These are phyloP conservation scores for Dactylellina parvicollis DNA, from an alignment of 2,329 filamentous ascomycete genomes.

Conservation along the genomic window DNA sequence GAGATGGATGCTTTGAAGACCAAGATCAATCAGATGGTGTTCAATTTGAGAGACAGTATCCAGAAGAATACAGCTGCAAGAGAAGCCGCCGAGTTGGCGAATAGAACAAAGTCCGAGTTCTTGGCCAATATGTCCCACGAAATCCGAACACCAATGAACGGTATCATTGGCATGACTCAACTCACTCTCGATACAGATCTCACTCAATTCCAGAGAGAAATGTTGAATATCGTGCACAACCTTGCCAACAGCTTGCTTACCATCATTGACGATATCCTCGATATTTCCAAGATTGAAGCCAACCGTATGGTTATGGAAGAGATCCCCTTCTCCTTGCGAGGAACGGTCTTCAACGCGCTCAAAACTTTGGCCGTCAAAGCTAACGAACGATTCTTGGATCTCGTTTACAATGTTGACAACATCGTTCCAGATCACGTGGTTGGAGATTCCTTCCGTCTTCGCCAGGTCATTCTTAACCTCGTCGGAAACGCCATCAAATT, in stretches of 20 bases:
- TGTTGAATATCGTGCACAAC: slow-evolving; percentile 98
- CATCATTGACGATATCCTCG: slow-evolving; percentile 87
- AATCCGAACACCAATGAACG: slow-evolving; percentile 96
- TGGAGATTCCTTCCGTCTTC: slow-evolving; percentile 93
- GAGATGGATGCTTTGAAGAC: slow-evolving; percentile 99
- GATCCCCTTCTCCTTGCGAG: slow-evolving; percentile 92
- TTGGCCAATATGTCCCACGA: slow-evolving; percentile 99
- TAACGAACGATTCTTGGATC: slow-evolving; percentile 91
- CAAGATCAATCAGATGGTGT: slow-evolving; percentile 99
- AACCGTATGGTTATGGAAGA: slow-evolving; percentile 98
- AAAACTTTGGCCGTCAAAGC: slow-evolving; percentile 98
- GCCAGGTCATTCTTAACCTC: slow-evolving; percentile 95
- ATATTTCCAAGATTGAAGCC: slow-evolving; percentile 85
- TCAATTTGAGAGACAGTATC: slow-evolving; percentile 92
- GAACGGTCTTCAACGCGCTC: slow-evolving; percentile 94
- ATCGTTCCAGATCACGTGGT: slow-evolving; percentile 94
- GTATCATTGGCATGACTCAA: slow-evolving; percentile 96
- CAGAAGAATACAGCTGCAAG: slow-evolving; percentile 95
- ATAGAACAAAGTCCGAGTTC: slow-evolving; percentile 98
- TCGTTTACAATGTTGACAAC: slow-evolving; percentile 92
- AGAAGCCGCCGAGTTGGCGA: slow-evolving; percentile 94
- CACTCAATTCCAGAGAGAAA: slow-evolving; percentile 94
- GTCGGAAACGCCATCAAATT: slow-evolving; percentile 99
- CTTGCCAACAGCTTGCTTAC: slow-evolving; percentile 94
- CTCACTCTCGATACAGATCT: slow-evolving; percentile 93